A percentile compares a stretch with the other conserved stretches of the same genome.
Conservation (phyloP, 495 filamentous ascomycete species). For the Penicillium pancosmium region DNA sequence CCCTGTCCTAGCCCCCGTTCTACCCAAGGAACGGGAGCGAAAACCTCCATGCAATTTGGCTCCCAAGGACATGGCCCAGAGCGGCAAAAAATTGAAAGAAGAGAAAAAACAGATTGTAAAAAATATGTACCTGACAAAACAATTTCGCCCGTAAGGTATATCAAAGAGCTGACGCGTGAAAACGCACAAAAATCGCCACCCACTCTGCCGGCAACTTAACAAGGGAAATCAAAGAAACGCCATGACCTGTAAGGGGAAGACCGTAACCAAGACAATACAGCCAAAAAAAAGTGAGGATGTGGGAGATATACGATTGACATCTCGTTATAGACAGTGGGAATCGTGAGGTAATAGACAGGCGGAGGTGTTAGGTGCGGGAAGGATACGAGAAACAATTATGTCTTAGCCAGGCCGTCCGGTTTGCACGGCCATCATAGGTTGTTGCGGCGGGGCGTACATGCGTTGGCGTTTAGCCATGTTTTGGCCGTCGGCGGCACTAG, state of each 20-base stretch:
- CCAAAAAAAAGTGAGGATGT: slow-evolving; percentile 14
- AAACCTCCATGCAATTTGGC: neutral
- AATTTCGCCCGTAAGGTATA: slow-evolving; percentile 20
- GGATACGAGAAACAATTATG: neutral
- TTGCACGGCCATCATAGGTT: slow-evolving; percentile 51
- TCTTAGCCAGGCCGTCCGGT: slow-evolving; percentile 40
- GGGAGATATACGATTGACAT: slow-evolving; percentile 28
- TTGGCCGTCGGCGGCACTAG: slow-evolving; percentile 55
- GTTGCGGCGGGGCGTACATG: slow-evolving; percentile 58
- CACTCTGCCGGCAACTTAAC: slow-evolving; percentile 12
- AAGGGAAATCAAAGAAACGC: slow-evolving; percentile 29
- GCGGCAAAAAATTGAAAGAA: slow-evolving; percentile 1
- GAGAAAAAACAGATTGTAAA: slow-evolving; percentile 19
- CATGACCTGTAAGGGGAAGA: slow-evolving; percentile 31
- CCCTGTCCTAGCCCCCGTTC: slow-evolving; percentile 5
- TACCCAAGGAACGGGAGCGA: slow-evolving; percentile 2
- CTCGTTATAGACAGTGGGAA: slow-evolving; percentile 40
- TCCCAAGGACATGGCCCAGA: neutral
- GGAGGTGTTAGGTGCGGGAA: slow-evolving; percentile 3
- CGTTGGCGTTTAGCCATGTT: slow-evolving; percentile 64
- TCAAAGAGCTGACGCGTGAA: slow-evolving; percentile 25
- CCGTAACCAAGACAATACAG: slow-evolving; percentile 18
- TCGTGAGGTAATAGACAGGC: slow-evolving; percentile 33
- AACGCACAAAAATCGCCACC: slow-evolving; percentile 27
- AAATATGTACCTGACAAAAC: slow-evolving; percentile 32